Conservation (phyloP, 352 stramenopile genomes). For the Phytopythium montanum region DNA sequence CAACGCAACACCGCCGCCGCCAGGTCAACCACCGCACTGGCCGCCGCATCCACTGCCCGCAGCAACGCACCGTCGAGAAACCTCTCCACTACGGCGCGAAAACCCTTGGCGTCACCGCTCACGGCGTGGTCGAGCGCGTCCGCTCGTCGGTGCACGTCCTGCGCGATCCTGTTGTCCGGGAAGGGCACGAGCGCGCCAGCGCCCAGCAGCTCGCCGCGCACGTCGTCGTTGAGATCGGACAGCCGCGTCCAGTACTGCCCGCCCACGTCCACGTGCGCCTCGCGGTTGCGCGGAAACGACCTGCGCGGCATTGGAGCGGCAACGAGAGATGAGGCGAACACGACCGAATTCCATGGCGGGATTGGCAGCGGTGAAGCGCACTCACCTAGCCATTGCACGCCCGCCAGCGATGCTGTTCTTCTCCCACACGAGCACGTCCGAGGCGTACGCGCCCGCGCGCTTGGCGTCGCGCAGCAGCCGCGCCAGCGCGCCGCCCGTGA, state of each 20-base stretch:
- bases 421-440: slow-evolving; percentile 61
- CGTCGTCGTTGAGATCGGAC: slow-evolving; percentile 42
- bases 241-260: slow-evolving; percentile 67
- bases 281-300: slow-evolving; percentile 55
- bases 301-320: slow-evolving; percentile 10
- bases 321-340: background rate
- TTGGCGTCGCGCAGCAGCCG: slow-evolving; percentile 44
- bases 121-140: slow-evolving; percentile 36
- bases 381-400: slow-evolving; percentile 61
- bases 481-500: slow-evolving; percentile 51
- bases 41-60: background rate
- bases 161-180: slow-evolving; percentile 39
- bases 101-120: slow-evolving; percentile 35
- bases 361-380: background rate
- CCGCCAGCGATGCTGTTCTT: slow-evolving; percentile 66
- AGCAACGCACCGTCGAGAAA: slow-evolving; percentile 34
- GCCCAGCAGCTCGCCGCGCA: slow-evolving; percentile 32
- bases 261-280: slow-evolving; percentile 59
- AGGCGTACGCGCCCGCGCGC: slow-evolving; percentile 9
- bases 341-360: background rate
- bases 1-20: background rate
- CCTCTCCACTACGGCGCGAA: slow-evolving; percentile 49
- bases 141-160: slow-evolving; percentile 35
- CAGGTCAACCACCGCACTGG: background rate
- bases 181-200: slow-evolving; percentile 37